These are phyloP conservation scores for Diaporthe citri DNA, from an alignment of 2,329 filamentous ascomycete genomes.

Conservation along the genomic window DNA sequence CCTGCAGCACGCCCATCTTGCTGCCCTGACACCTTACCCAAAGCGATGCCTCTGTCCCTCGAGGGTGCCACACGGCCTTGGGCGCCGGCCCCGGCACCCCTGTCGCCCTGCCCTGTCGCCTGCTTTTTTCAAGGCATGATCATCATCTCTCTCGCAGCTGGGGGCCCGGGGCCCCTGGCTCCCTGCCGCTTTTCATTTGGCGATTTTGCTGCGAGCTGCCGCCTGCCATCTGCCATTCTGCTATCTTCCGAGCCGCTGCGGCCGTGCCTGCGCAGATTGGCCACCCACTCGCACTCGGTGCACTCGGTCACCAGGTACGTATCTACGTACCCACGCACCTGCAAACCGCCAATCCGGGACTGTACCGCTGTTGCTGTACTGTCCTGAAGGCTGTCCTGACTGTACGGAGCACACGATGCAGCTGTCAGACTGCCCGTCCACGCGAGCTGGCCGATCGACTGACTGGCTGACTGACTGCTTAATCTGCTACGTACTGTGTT, in stretches of 20 bases:
- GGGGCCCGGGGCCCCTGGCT: background rate
- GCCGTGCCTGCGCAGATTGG: background rate
- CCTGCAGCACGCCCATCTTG: slow-evolving; percentile 15
- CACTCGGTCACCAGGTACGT: background rate
- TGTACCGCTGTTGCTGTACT: background rate
- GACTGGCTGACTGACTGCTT: background rate
- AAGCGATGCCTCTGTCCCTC: slow-evolving; percentile 4
- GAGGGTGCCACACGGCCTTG: background rate
- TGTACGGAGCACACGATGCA: slow-evolving; percentile 24
- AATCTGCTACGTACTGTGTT: slow-evolving; percentile 6
- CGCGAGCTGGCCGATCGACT: slow-evolving; percentile 13
- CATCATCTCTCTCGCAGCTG: slow-evolving; percentile 19
- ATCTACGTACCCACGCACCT: background rate
- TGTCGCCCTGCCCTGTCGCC: slow-evolving; percentile 11
- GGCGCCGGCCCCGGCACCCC: slow-evolving; percentile 10
- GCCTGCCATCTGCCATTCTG: slow-evolving; percentile 25
- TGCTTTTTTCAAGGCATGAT: slow-evolving; percentile 25
- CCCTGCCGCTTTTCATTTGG: slow-evolving; percentile 17
- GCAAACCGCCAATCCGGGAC: background rate
- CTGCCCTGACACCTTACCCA: slow-evolving; percentile 39
- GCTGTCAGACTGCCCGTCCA: slow-evolving; percentile 11
- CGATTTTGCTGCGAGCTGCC: background rate
- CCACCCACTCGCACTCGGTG: background rate
- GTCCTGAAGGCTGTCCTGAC: background rate
- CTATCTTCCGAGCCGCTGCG: slow-evolving; percentile 23